Base-by-base conservation (phyloP, 2,329 filamentous ascomycete species). In the Zelopaecilomyces penicillatus region DNA sequence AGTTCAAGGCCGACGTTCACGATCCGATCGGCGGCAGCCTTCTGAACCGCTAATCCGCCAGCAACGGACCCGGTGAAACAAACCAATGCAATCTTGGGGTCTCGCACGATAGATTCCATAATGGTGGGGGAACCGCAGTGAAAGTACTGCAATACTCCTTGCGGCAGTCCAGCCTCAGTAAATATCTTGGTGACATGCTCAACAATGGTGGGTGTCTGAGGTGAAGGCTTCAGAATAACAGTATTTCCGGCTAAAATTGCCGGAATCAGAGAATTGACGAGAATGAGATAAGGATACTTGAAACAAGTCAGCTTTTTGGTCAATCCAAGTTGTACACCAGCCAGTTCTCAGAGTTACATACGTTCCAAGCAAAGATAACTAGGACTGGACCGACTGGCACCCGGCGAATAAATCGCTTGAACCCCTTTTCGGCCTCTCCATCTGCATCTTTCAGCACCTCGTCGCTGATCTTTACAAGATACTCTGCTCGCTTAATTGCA, bases 51-150 rank as follows among this genome's bases (percentile, higher is more conserved):
- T 43, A 96, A 69, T 11, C 91, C 91, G 44, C 87, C 89, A 8
- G 86, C 84, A 7, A 95, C 88, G 5, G 90, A 95, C 32, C 91
- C 91, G 0, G 91, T 97, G 66, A 97, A 97, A 73, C 88, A 95
- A 42, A 97, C 80, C 31, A 89, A 75, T 43, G 84, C 77, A 51
- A 97, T 78, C 52, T 82, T 77, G 5, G 87, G 85, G 47, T 87
- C 80, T 41, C 83, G 77, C 41, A 95, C 82, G 37, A 97, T 75
- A 5, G 81, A 73, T 66, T 94, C 86, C 54, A 97, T 84, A 47
- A 83, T 76, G 38, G 70, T 70, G 28, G 85, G 82, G 40, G 87
- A 87, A 43, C 90, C 91, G 57, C 82, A 87, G 70, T 97, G 91
- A 68, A 96, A 89, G 65, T 87, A 90, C 67, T 96, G 91, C 44